These are phyloP conservation scores for Diaporthe ampelina DNA, from an alignment of 2,329 filamentous ascomycete species.

Conservation along the genomic window DNA sequence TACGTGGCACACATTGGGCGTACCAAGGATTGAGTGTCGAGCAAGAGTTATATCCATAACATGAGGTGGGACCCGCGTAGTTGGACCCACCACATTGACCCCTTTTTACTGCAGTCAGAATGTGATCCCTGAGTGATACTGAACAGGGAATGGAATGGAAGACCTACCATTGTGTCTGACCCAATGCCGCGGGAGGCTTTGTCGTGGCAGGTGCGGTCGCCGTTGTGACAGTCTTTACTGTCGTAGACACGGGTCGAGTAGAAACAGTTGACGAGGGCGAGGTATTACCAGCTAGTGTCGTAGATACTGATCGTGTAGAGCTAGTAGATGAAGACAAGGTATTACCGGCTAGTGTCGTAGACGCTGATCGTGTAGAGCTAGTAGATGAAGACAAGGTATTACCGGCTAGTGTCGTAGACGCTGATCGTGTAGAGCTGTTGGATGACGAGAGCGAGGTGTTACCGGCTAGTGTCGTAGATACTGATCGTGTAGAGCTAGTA, in stretches of 20 bases:
- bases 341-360: neutral
- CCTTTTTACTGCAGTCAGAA: neutral
- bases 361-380: neutral
- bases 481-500: neutral
- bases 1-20: neutral
- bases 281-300: neutral
- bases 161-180: constrained; percentile 8
- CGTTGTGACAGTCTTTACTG: neutral
- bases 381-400: neutral
- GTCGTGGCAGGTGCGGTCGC: neutral
- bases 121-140: neutral
- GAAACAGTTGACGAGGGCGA: neutral
- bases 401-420: neutral
- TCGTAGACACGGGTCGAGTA: neutral
- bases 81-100: constrained; percentile 7
- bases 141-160: neutral
- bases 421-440: too few species aligned
- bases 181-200: neutral
- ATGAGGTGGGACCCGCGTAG: neutral
- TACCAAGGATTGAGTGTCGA: neutral
- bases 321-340: too few species aligned
- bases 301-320: too few species aligned
- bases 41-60: constrained; percentile 9
- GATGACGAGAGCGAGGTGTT: too few species aligned
- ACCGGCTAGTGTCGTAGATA: neutral